Evolutionary conservation across 208 protist species (phyloP).

Genomic region (Acanthamoeba healyi): DNA sequence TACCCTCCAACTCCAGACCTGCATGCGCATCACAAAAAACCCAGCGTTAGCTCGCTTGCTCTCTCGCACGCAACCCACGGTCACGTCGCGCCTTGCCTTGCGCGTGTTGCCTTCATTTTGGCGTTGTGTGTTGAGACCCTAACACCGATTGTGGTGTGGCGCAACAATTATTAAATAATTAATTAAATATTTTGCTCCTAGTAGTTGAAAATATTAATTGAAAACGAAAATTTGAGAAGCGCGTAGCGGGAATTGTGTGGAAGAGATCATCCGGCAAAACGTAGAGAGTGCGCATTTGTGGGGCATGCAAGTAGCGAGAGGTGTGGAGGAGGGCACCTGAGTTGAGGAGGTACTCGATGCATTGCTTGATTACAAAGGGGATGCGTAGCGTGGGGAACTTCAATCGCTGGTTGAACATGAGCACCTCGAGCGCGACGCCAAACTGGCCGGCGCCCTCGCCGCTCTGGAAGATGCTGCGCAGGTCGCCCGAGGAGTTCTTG

Average conservation of each 20-base stretch:
- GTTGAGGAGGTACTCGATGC: conserved; percentile 53
- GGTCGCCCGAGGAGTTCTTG: neutral
- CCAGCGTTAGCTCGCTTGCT: no score
- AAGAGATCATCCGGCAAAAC: no score
- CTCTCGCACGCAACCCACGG: neutral
- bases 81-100: neutral
- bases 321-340: neutral
- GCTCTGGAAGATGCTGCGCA: neutral
- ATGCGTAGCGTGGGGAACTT: conserved; percentile 32
- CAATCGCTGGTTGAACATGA: conserved; percentile 54
- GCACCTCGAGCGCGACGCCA: conserved; percentile 10
- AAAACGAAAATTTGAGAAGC: no score
- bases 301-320: no score
- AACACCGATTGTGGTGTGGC: no score
- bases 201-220: no score
- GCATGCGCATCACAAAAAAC: neutral
- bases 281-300: neutral
- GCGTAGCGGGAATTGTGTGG: no score
- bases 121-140: no score
- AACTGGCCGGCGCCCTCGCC: neutral
- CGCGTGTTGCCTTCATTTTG: neutral
- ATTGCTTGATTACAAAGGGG: conserved; percentile 15
- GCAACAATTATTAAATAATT: no score
- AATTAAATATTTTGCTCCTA: no score
- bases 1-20: conserved; percentile 56